A percentile compares a stretch with the other conserved stretches of the same genome.
Conservation (phyloP, 31 red algal species). For the Odonthalia washingtoniensis region DNA sequence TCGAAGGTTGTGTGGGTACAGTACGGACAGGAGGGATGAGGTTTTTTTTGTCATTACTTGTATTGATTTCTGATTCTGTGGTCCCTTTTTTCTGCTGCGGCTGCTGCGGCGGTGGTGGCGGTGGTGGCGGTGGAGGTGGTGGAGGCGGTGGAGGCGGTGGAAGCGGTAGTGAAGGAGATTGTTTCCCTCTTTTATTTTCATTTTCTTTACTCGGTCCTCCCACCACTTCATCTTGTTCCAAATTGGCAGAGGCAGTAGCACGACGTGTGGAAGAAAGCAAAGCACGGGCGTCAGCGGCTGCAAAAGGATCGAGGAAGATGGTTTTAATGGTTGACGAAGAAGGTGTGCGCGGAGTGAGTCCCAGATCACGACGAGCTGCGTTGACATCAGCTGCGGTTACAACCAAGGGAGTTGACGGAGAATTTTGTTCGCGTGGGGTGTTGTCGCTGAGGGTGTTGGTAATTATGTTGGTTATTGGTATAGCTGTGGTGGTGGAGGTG, state of each 20-base stretch:
- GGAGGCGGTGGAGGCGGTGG: too few species aligned
- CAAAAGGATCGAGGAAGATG: constrained; percentile 10
- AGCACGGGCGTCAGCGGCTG: constrained; percentile 29
- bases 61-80: too few species aligned
- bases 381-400: constrained; percentile 22
- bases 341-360: constrained; percentile 37
- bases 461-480: neutral
- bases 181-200: too few species aligned
- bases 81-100: too few species aligned
- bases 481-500: neutral
- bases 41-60: too few species aligned
- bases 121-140: neutral
- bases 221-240: too few species aligned
- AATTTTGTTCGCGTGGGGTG: neutral
- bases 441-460: neutral
- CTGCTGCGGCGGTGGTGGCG: neutral
- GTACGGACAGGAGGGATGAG: too few species aligned
- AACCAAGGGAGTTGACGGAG: constrained; percentile 32
- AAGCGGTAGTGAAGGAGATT: neutral
- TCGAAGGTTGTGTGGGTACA: too few species aligned
- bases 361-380: constrained; percentile 31
- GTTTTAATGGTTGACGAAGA: neutral
- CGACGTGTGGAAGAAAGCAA: constrained; percentile 1
- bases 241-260: neutral
- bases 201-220: too few species aligned